Base-by-base conservation (phyloP, 345 rosid genomes). In the Brassica juncea region DNA sequence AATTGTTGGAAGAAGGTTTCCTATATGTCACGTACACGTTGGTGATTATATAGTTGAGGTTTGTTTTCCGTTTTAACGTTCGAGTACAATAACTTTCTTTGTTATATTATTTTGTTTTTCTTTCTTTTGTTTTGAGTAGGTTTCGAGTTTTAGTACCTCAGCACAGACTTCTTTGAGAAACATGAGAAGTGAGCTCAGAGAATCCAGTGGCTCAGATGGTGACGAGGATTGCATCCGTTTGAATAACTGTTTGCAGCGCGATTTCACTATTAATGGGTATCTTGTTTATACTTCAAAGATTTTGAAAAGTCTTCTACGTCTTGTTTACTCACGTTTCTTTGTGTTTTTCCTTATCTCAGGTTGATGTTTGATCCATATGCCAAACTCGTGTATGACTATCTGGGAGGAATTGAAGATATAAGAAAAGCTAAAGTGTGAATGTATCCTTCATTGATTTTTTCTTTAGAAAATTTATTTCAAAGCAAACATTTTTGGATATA, bases 231-330 rank as follows among this genome's bases (percentile, higher is more conserved):
- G 84, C 79, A 69, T 80, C 65, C 97, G 95, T 59, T 92, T 92
- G 88, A 86, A 84, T 76, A 90, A 90, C 77, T 92, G 92, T 85
- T 63, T 90, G 87, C 91, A 83, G 76, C 86, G 98, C 44, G 99
- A 96, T 84, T 90, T 96, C 79, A 93, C 99, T n/a, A 89, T 96
- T 58, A 96, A 93, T 80, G 92, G 97, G 98, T 91, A 77, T 55
- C 79, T 80, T 76, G 64, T 81, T 54, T 19, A 35, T 31, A 59
- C 76, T 35, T 47, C 5, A 52, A 8, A 66, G 23, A 2, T 63
- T 57, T 19, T 37, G 35, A 14, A 67, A 16, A 30, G 58, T 70
- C 6, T 52, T 61, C 3, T 19, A 63, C 8, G 71, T 54, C 66
- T 4, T 52, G 14, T 10, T 25, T 47, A 6, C 37, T 68, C 39